Base-by-base conservation (phyloP, 768 basidiomycete genomes). In the Lentinus brumalis region DNA sequence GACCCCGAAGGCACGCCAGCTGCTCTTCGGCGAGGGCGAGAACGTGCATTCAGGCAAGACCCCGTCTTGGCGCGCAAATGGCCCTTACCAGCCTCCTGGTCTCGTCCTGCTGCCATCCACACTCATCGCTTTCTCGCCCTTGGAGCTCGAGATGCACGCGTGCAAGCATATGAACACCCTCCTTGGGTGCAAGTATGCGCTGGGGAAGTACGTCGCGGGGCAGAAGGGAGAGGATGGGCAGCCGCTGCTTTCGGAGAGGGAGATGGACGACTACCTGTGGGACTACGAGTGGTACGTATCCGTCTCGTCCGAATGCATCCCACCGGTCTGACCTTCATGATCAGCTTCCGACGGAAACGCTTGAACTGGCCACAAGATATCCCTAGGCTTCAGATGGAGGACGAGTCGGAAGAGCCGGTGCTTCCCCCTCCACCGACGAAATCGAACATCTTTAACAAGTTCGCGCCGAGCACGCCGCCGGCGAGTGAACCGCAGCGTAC, bases 101-200 rank as follows among this genome's bases (percentile, higher is more conserved):
- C 72, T 91, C 7, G 68, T 91, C 26, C 73, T 89, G 44, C 38
- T 83, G 77, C 79, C 85, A 83, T 7, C 74, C 78, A 83, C 81
- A 6, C 88, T 87, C 70, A 76, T 90, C 49, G 81, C 86, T 1
- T 74, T 87, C 65, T 57, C 78, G 0, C 79, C 88, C 26, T 68
- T 71, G 3, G 88, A 89, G 68, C 76, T 91, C 38, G 89, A 91
- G 75, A 85, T 88, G 85, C 86, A 90, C 66, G 79, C 84, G n/a
- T 86, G 85, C 74, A 88, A 85, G 73, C 79, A 86, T 67, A 73
- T 90, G 51, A 86, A 91, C 68, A 79, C 79, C 6, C 70, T 92
- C 3, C 75, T 92, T 29, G 83, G 83, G 32, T 87, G 84, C 68
- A 83, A 84, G 67, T 76, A 77, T 39, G 86, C 88, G 4, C 74